A percentile compares a stretch with the other conserved stretches of the same genome.
Conservation (phyloP, 805 yeast species). For the Zygoascus ofunaensis region DNA sequence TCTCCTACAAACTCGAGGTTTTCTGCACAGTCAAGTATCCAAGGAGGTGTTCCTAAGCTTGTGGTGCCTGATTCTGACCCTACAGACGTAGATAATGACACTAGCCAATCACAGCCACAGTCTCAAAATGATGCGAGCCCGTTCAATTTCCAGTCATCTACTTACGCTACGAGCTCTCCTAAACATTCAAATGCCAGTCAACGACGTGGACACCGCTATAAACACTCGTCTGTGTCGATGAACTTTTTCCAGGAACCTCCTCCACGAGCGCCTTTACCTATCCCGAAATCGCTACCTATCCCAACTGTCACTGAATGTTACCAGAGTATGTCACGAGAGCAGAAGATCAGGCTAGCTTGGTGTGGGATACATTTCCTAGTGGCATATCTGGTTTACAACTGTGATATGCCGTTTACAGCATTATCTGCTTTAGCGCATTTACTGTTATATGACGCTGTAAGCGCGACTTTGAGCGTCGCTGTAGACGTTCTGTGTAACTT, state of each 20-base stretch:
- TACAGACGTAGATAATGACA: neutral
- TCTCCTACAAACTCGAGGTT: conserved; percentile 6
- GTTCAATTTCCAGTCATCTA: conserved; percentile 57
- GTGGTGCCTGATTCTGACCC: conserved; percentile 3
- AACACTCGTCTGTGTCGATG: conserved; percentile 94
- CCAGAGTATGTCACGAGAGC: conserved; percentile 49
- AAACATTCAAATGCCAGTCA: conserved; percentile 21
- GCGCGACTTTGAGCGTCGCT: conserved; percentile 55
- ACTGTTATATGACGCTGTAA: conserved; percentile 76
- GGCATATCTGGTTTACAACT: conserved; percentile 52
- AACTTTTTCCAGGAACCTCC: conserved; percentile 92
- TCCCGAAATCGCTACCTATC: conserved; percentile 60
- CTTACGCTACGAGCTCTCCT: conserved; percentile 25
- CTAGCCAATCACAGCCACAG: neutral
- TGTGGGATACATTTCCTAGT: conserved; percentile 46
- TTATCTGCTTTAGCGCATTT: conserved; percentile 77
- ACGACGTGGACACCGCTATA: conserved; percentile 90
- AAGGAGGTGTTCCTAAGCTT: neutral
- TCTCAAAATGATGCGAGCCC: conserved; percentile 30
- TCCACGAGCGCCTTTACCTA: conserved; percentile 49
- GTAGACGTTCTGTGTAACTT: conserved; percentile 84
- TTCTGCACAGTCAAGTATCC: neutral
- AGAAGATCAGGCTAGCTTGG: conserved; percentile 51
- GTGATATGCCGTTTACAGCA: conserved; percentile 49
- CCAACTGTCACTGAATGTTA: conserved; percentile 60